Evolutionary conservation across 495 filamentous ascomycete species (phyloP).

Genomic region (Penicillium nucicola): DNA sequence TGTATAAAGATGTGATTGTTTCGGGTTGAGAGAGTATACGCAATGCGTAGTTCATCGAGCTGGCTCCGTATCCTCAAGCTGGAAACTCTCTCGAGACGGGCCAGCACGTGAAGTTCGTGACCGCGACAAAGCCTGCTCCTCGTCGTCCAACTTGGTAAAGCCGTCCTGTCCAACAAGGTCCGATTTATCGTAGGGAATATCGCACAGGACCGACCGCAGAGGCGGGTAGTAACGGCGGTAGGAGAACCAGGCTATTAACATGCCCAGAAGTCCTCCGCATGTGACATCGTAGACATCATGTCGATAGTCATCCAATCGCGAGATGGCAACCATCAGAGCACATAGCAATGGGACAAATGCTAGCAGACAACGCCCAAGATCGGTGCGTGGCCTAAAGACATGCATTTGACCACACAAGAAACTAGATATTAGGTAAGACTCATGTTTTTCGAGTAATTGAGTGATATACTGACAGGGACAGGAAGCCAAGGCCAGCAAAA

Average conservation of each 20-base stretch:
- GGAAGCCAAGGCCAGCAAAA: slow-evolving; percentile 80
- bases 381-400: slow-evolving; percentile 71
- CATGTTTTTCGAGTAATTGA: background rate
- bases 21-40: background rate
- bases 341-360: slow-evolving; percentile 66
- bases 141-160: slow-evolving; percentile 47
- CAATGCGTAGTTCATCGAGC: background rate
- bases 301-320: slow-evolving; percentile 88
- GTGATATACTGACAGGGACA: slow-evolving; percentile 53
- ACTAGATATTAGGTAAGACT: slow-evolving; percentile 20
- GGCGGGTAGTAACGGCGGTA: slow-evolving; percentile 70
- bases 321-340: slow-evolving; percentile 84
- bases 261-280: slow-evolving; percentile 69
- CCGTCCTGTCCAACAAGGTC: slow-evolving; percentile 33
- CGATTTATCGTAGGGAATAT: slow-evolving; percentile 51
- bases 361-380: slow-evolving; percentile 60
- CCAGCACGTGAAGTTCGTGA: slow-evolving; percentile 12
- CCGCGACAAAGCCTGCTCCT: slow-evolving; percentile 35
- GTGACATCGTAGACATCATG: slow-evolving; percentile 95
- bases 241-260: slow-evolving; percentile 72
- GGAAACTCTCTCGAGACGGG: slow-evolving; percentile 21
- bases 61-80: slow-evolving; percentile 18
- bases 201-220: slow-evolving; percentile 47
- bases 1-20: too few species aligned
- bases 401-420: slow-evolving; percentile 78